These are phyloP conservation scores for Aquilaria yunnanensis DNA, from an alignment of 345 rosid genomes.

Conservation along the genomic window DNA sequence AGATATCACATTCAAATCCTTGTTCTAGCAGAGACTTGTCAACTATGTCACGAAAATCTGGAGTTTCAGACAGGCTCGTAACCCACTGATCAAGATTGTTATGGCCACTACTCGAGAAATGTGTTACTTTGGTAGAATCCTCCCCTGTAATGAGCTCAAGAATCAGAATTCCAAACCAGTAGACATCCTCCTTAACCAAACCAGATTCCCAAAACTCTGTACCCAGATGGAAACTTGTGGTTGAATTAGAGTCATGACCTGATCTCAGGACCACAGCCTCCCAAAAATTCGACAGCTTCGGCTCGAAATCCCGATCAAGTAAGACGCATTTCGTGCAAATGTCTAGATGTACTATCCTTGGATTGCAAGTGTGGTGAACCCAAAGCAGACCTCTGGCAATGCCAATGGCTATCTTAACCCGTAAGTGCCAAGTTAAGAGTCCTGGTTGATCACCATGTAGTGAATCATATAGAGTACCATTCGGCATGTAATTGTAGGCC, in stretches of 20 bases:
- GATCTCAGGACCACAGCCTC: background rate
- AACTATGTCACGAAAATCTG: background rate
- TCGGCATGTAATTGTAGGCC: conserved; percentile 20
- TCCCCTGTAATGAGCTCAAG: too few species aligned
- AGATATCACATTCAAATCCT: conserved; percentile 17
- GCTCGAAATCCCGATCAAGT: conserved; percentile 15
- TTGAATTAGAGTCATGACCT: background rate
- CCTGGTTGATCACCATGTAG: conserved; percentile 2
- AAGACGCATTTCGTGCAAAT: background rate
- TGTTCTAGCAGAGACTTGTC: background rate
- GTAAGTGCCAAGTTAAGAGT: too few species aligned
- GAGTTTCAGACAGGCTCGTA: background rate
- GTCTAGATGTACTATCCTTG: conserved; percentile 11
- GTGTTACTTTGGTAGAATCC: too few species aligned
- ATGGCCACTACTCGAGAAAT: too few species aligned
- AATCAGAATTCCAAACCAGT: too few species aligned
- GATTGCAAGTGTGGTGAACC: conserved; percentile 17
- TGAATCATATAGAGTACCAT: conserved; percentile 17
- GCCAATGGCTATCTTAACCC: conserved; percentile 1
- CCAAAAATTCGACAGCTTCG: conserved; percentile 10
- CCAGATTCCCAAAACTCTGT: conserved; percentile 15
- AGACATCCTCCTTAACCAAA: background rate
- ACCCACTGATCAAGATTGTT: background rate
- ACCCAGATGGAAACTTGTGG: background rate
- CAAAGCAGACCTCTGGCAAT: conserved; percentile 24